Evolutionary conservation across 305 asterid species (phyloP).

Genomic region (Ilex paraguariensis): DNA sequence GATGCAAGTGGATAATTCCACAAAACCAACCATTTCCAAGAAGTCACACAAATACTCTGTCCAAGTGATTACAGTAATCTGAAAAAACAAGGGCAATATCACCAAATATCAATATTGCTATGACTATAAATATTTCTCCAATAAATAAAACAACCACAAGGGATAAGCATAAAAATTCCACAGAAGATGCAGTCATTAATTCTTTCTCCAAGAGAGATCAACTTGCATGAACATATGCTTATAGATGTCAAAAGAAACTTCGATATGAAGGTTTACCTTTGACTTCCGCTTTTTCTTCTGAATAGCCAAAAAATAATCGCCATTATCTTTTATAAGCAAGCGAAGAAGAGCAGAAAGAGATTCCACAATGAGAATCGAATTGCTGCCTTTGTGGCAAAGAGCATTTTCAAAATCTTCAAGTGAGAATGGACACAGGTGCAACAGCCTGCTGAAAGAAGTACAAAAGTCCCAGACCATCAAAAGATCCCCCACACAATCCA

Average conservation of each 20-base stretch:
- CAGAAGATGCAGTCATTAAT: neutral
- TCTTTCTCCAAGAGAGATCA: neutral
- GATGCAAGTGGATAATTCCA: constrained; percentile 43
- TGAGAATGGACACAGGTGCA: constrained; percentile 75
- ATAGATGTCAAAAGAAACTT: neutral
- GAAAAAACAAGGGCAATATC: constrained; percentile 18
- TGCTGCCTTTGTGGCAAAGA: constrained; percentile 69
- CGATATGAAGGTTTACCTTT: constrained; percentile 44
- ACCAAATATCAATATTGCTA: neutral
- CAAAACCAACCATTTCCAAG: constrained; percentile 46
- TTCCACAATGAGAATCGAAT: constrained; percentile 71
- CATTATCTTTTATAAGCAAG: constrained; percentile 62
- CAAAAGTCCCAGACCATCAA: constrained; percentile 96
- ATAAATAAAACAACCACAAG: neutral
- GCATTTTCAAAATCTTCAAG: constrained; percentile 90
- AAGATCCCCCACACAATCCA: constrained; percentile 79
- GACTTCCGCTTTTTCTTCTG: constrained; percentile 61
- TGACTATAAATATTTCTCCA: neutral
- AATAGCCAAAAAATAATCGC: constrained; percentile 41
- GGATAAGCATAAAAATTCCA: neutral
- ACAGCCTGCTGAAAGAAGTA: constrained; percentile 66
- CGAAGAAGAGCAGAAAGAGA: constrained; percentile 75
- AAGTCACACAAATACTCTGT: constrained; percentile 73
- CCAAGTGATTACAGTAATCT: constrained; percentile 84
- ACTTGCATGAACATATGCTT: neutral